Evolutionary conservation across 805 yeast species (phyloP), one percentile per base, ranked within the genome.

Genomic region (Wickerhamiella vanderwaltii): DNA sequence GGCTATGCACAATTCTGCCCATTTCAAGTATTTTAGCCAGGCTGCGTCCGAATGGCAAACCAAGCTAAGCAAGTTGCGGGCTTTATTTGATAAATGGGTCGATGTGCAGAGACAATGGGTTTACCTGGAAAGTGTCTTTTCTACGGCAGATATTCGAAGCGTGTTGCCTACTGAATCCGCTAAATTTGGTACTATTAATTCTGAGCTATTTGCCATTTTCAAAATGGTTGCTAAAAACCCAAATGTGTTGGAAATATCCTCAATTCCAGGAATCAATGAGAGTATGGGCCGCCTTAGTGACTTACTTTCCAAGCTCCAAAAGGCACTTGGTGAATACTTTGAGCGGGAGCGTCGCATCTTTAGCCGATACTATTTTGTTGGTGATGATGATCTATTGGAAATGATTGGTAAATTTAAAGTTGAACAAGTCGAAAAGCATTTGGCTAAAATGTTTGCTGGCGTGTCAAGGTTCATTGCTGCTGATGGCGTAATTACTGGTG

Each of bases 81-180:
- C 63, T 1, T 54, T 82, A 1, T 63, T 82, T 25, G 83, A 77
- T 47, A 53, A 59, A 0, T 86, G 95, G 94, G 68, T 80, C 20
- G 94, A 84, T 25, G 81, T 77, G 1, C 97, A 88, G 57, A 64
- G 79, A n/a, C 83, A 79, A 51, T 87, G 94, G 94, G 72, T 83
- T 1, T 85, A 88, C 55, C 64, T 87, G 17, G 78, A 75, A 48
- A 95, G 94, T 2, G 74, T 85, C 0, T 79, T 88, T 52, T 62
- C 67, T 1, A 72, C 69, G 32, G 64, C 65, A 2, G 85, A 79
- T 29, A 69, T 86, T 15, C 65, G 67, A 44, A 64, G 61, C n/a
- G 57, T 83, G 1, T 62, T 87, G 9, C 91, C 93, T 0, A 53
- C 72, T 3, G 95, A 86, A 50, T 65, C 79, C 0, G 55, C 78